A percentile compares a stretch with the other conserved stretches of the same genome.
Evolutionary conservation across 2,329 filamentous ascomycete genomes (phyloP).

Genomic region (Hymenoscyphus linearis): DNA sequence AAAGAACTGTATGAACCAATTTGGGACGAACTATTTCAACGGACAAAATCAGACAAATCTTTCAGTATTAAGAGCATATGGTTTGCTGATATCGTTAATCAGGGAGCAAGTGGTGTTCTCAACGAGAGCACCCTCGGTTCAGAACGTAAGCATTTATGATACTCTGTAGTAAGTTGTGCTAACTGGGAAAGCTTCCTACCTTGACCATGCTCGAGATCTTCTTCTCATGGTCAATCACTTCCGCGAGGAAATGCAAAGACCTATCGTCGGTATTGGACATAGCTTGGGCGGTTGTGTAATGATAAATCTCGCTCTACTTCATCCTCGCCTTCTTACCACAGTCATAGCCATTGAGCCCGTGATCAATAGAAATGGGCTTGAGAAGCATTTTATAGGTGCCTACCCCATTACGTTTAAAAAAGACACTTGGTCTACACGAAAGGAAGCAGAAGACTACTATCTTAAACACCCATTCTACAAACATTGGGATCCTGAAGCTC

Average conservation of each 20-base stretch:
- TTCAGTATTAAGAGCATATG: slow-evolving; percentile 76
- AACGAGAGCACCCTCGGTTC: slow-evolving; percentile 76
- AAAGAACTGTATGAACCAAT: slow-evolving; percentile 93
- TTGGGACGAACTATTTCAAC: slow-evolving; percentile 72
- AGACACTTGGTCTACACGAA: slow-evolving; percentile 75
- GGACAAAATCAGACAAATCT: slow-evolving; percentile 46
- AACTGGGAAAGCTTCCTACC: slow-evolving; percentile 64
- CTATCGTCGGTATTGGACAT: slow-evolving; percentile 80
- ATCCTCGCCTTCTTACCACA: slow-evolving; percentile 73
- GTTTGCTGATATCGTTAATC: slow-evolving; percentile 84
- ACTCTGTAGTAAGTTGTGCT: neutral
- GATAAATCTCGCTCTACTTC: slow-evolving; percentile 64
- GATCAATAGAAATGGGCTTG: slow-evolving; percentile 39
- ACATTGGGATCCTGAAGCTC: slow-evolving; percentile 73
- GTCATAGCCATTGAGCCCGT: slow-evolving; percentile 82
- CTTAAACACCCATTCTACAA: slow-evolving; percentile 69
- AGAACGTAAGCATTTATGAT: slow-evolving; percentile 57
- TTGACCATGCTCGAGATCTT: slow-evolving; percentile 79
- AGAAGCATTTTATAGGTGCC: slow-evolving; percentile 44
- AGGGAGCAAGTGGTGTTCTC: slow-evolving; percentile 71
- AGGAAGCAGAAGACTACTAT: slow-evolving; percentile 63
- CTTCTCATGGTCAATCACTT: slow-evolving; percentile 82
- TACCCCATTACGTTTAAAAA: slow-evolving; percentile 64
- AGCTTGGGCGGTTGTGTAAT: slow-evolving; percentile 80
- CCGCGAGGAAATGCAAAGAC: slow-evolving; percentile 63